These are phyloP conservation scores for Colletotrichum lindemuthianum DNA, from an alignment of 2,329 filamentous ascomycete species.

Conservation along the genomic window DNA sequence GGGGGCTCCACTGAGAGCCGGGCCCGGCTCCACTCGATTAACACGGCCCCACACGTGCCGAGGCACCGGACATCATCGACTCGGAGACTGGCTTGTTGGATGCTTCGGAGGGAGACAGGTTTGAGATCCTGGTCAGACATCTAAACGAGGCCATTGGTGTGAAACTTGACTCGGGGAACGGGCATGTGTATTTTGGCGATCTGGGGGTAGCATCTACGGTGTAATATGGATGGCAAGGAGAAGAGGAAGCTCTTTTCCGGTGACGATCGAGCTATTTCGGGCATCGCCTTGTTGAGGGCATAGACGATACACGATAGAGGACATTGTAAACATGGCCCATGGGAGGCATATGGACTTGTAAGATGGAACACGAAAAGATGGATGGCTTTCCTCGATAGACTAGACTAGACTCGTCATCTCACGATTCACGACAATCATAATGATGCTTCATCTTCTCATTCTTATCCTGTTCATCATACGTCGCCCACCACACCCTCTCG, in stretches of 20 bases:
- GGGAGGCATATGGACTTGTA: neutral
- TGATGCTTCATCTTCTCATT: neutral
- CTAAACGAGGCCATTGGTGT: slow-evolving; percentile 60
- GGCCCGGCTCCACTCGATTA: too few species aligned
- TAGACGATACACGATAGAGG: neutral
- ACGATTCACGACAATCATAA: neutral
- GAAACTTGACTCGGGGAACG: slow-evolving; percentile 49
- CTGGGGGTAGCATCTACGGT: slow-evolving; percentile 52
- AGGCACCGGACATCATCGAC: slow-evolving; percentile 5
- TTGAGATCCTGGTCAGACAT: slow-evolving; percentile 45
- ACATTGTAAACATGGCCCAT: neutral
- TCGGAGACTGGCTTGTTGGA: slow-evolving; percentile 31
- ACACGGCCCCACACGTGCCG: too few species aligned
- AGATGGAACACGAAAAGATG: neutral
- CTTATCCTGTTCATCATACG: neutral
- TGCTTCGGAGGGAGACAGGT: neutral
- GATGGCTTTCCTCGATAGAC: neutral
- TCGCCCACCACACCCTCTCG: too few species aligned
- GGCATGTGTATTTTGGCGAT: slow-evolving; percentile 51
- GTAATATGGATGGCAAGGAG: slow-evolving; percentile 45
- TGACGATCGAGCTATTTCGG: slow-evolving; percentile 29
- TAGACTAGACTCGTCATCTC: neutral
- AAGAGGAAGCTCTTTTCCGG: slow-evolving; percentile 40
- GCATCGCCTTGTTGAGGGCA: slow-evolving; percentile 4
- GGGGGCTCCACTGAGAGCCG: too few species aligned